Base-by-base conservation (phyloP, 225 moss, liverwort and hornwort genomes). In the Straminergon stramineum region DNA sequence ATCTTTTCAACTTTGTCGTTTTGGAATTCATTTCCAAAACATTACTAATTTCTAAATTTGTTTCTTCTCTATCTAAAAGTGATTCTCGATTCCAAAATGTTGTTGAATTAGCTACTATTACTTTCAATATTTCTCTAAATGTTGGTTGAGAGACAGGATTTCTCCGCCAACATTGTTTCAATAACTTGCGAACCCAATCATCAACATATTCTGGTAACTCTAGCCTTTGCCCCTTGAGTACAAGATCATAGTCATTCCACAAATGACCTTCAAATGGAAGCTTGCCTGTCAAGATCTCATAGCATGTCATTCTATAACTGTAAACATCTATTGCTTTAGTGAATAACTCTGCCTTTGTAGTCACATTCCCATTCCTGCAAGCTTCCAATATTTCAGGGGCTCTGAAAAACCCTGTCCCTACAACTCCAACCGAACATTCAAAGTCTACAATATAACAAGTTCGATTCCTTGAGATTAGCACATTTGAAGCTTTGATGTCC, bases 101-200 rank as follows among this genome's bases (percentile, higher is more conserved):
- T 78, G 18, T 55, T 55, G 53, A 78, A 1, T 78, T 53, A 20
- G 53, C 35, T 28, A 78, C 15, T 5, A 78, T 14, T 22, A 35
- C 9, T 8, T 55, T 78, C 35, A 78, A 53, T 35, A 78, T 78
- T 22, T 78, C 78, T 23, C 53, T 11, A 77, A 53, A 53, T 20
- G 52, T 16, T 6, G 53, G 52, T 6, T 13, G 15, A 0, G 14
- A 20, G 2, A 22, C 0, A 34, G 4, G 22, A 53, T 34, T 34
- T 34, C 1, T 16, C 2, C 1, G 9, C 53, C 53, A 78, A 37
- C 55, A 78, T 37, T 15, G 3, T 14, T 37, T 24, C 55, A 78
- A 55, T 23, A 55, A 3, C 78, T 78, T 78, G 3, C 35, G 1
- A 34, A 78, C 0, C 53, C 78, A 78, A 55, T 37, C 78, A 78